phyloP scores from a whole-genome alignment of 176 grass and related monocot genomes.

The Oryza glaberrima region DNA sequence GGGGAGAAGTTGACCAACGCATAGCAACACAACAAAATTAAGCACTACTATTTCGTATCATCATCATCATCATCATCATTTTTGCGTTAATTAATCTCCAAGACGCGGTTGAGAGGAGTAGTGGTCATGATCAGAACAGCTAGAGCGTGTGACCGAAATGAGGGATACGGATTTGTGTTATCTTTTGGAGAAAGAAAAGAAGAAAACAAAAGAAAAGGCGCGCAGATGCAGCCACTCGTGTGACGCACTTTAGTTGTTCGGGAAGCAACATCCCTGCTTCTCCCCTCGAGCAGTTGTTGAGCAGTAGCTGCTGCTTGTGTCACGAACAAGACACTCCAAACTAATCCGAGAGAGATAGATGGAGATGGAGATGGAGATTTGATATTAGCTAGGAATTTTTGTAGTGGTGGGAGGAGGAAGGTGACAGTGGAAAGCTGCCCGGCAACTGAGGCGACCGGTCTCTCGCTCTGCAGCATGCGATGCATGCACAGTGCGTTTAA shows the following conservation, averaged over 20 bases:
- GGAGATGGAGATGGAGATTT: not conserved
- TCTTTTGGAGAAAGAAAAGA: not conserved
- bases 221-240: slow-evolving; percentile 8
- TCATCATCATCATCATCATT: not conserved
- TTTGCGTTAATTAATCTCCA: not conserved
- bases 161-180: not conserved
- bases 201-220: not conserved
- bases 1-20: slow-evolving; percentile 41
- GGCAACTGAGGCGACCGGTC: slow-evolving; percentile 3
- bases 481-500: not conserved
- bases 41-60: not conserved
- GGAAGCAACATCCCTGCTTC: slow-evolving; percentile 30
- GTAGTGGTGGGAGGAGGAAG: not conserved
- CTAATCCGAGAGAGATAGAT: not conserved
- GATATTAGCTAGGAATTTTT: not conserved
- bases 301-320: slow-evolving; percentile 43
- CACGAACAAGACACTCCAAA: slow-evolving; percentile 32
- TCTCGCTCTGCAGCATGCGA: not conserved
- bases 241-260: slow-evolving; percentile 39
- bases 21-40: not conserved
- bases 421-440: slow-evolving; percentile 15
- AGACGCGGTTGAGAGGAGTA: slow-evolving; percentile 1
- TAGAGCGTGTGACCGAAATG: slow-evolving; percentile 14
- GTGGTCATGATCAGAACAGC: slow-evolving; percentile 14
- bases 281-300: slow-evolving; percentile 26